Conservation (phyloP, 2,329 filamentous ascomycete species). For the Ascochyta viciae-villosae region DNA sequence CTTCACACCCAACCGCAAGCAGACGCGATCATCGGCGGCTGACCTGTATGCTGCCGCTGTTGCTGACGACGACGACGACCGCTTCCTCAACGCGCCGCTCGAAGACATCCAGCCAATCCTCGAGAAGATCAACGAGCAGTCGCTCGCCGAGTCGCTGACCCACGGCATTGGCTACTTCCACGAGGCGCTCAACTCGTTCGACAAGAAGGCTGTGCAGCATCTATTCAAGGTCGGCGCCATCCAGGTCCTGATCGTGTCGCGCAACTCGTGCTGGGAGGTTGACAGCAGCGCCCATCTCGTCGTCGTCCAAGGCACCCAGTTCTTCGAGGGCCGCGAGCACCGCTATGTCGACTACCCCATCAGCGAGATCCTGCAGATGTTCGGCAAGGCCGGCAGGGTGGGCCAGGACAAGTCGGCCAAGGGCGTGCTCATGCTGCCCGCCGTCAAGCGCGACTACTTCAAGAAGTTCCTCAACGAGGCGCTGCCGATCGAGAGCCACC, state of each 20-base stretch:
- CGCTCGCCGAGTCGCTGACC: constrained; percentile 84
- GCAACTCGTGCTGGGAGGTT: constrained; percentile 96
- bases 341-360: constrained; percentile 96
- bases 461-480: constrained; percentile 98
- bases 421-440: constrained; percentile 95
- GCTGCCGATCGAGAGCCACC: constrained; percentile 90
- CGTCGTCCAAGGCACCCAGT: constrained; percentile 96
- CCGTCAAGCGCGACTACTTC: constrained; percentile 96
- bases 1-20: constrained; percentile 93
- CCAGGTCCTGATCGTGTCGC: constrained; percentile 80
- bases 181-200: constrained; percentile 85
- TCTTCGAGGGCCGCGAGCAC: constrained; percentile 95
- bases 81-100: constrained; percentile 85
- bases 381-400: constrained; percentile 86
- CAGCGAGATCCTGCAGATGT: constrained; percentile 96
- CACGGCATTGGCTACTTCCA: constrained; percentile 98
- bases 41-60: constrained; percentile 88
- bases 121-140: constrained; percentile 82
- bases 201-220: constrained; percentile 93
- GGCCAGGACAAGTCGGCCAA: constrained; percentile 80
- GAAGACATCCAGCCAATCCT: constrained; percentile 84
- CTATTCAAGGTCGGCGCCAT: constrained; percentile 89
- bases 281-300: constrained; percentile 88
- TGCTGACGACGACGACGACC: constrained; percentile 89
- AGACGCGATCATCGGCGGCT: constrained; percentile 83